phyloP scores from a whole-genome alignment of 2,329 filamentous ascomycete genomes.

The Penicillium sp. region DNA sequence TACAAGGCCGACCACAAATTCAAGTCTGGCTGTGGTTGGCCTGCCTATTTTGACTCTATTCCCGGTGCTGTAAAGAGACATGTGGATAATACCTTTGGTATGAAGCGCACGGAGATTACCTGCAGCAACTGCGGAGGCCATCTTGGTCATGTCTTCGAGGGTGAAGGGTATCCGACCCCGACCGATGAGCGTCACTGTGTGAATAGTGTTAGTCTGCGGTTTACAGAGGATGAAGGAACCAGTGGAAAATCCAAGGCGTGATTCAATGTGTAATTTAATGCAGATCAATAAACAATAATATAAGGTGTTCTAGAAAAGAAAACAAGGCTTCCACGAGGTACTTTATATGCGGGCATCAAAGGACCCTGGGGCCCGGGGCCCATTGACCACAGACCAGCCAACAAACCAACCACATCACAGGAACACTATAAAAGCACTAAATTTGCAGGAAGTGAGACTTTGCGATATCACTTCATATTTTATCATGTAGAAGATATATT shows the following conservation, averaged over 20 bases:
- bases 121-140: slow-evolving; percentile 94
- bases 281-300: not conserved
- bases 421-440: not conserved
- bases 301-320: slow-evolving; percentile 7
- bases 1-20: slow-evolving; percentile 96
- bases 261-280: slow-evolving; percentile 12
- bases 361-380: not conserved
- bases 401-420: not conserved
- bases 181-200: slow-evolving; percentile 98
- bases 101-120: slow-evolving; percentile 87
- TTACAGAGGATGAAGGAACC: slow-evolving; percentile 60
- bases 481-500: not conserved
- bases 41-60: slow-evolving; percentile 93
- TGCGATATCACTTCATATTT: not conserved
- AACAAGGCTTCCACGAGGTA: not conserved
- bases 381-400: not conserved
- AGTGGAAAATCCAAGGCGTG: slow-evolving; percentile 31
- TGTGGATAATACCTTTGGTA: slow-evolving; percentile 74
- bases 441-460: not conserved
- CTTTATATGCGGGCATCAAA: not conserved
- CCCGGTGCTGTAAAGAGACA: slow-evolving; percentile 85
- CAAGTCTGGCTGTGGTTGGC: slow-evolving; percentile 95
- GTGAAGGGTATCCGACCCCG: slow-evolving; percentile 77
- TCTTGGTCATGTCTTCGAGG: slow-evolving; percentile 88
- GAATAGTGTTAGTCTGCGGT: slow-evolving; percentile 87